These are phyloP conservation scores for Oryza coarctata DNA, from an alignment of 176 grass and related monocot species.

Conservation along the genomic window DNA sequence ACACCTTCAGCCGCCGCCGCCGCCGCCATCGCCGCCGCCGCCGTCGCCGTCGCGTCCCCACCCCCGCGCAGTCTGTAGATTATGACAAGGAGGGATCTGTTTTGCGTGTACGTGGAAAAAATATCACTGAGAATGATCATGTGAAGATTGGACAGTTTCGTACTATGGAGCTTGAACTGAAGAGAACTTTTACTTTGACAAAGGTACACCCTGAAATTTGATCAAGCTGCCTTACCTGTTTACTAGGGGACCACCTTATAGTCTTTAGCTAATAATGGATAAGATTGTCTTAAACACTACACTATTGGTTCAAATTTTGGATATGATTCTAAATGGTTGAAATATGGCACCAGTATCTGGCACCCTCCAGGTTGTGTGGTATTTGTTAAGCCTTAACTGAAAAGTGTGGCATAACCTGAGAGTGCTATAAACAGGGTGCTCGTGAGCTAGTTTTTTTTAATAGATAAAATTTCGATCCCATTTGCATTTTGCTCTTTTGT, in stretches of 20 bases:
- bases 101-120: conserved; percentile 83
- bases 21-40: no score
- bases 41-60: no score
- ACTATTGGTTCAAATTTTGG: conserved; percentile 7
- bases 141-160: conserved; percentile 97
- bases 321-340: not conserved
- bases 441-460: not conserved
- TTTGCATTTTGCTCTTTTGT: not conserved
- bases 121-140: conserved; percentile 82
- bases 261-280: not conserved
- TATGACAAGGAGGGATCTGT: conserved; percentile 92
- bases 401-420: not conserved
- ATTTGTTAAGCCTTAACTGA: conserved; percentile 2
- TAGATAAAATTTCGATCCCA: not conserved
- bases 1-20: no score
- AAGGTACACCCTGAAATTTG: conserved; percentile 55
- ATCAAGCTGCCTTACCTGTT: conserved; percentile 3
- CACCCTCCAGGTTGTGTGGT: not conserved
- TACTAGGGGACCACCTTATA: not conserved
- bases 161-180: conserved; percentile 84
- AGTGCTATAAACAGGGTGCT: not conserved
- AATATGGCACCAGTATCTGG: not conserved
- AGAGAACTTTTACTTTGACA: conserved; percentile 71
- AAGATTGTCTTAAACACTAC: not conserved
- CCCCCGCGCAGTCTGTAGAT: conserved; percentile 72